Evolutionary conservation across 2,329 filamentous ascomycete genomes (phyloP).

Genomic region (Aspergillus novofumigatus): DNA sequence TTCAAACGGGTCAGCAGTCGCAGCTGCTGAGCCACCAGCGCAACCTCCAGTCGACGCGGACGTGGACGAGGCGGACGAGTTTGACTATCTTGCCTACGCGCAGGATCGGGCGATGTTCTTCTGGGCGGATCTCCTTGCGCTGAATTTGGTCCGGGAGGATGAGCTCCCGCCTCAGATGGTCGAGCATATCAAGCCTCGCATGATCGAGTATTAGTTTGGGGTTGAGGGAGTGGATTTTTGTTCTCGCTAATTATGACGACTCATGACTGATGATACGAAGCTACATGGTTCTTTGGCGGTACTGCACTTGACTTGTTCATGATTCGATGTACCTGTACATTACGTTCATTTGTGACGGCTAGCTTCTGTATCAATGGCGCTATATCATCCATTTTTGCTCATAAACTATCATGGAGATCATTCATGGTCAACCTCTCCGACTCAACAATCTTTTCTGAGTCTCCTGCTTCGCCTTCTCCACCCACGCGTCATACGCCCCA

Average conservation of each 20-base stretch:
- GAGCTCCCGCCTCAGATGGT: conserved; percentile 70
- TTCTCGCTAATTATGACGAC: neutral
- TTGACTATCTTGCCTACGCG: conserved; percentile 89
- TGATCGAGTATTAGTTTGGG: conserved; percentile 56
- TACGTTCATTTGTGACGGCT: neutral
- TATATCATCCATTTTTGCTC: neutral
- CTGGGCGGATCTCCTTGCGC: conserved; percentile 79
- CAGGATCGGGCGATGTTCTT: conserved; percentile 90
- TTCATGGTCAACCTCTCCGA: conserved; percentile 13
- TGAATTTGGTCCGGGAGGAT: conserved; percentile 70
- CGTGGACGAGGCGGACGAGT: conserved; percentile 65
- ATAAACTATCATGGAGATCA: neutral
- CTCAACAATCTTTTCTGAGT: conserved; percentile 39
- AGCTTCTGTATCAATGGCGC: neutral
- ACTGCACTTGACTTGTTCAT: neutral
- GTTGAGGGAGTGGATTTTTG: neutral
- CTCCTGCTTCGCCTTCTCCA: conserved; percentile 61
- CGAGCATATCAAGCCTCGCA: conserved; percentile 56
- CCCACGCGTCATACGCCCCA: conserved; percentile 70
- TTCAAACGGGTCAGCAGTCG: neutral
- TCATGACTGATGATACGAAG: conserved; percentile 9
- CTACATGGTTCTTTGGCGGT: neutral
- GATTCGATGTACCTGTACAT: neutral
- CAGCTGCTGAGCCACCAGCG: conserved; percentile 15
- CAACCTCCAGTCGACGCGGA: conserved; percentile 40